These are phyloP conservation scores for Dactylellina parvicollis DNA, from an alignment of 2,329 filamentous ascomycete species.

Conservation along the genomic window DNA sequence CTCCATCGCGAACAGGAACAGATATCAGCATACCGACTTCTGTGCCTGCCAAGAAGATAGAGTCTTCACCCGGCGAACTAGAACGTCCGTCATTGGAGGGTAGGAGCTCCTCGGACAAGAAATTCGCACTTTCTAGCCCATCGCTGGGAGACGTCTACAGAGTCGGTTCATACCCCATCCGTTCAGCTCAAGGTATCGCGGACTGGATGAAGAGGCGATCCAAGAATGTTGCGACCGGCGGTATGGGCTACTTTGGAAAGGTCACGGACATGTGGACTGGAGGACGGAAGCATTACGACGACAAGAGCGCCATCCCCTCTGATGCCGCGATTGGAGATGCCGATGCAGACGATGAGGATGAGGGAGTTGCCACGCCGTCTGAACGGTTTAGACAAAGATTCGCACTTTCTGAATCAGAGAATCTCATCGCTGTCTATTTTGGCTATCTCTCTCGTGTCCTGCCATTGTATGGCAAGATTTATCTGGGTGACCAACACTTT, in stretches of 20 bases:
- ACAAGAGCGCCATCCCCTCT: conserved; percentile 61
- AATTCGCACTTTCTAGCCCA: conserved; percentile 62
- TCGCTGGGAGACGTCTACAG: conserved; percentile 70
- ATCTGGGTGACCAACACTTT: conserved; percentile 85
- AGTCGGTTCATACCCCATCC: conserved; percentile 78
- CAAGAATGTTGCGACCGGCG: conserved; percentile 86
- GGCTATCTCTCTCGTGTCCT: conserved; percentile 89
- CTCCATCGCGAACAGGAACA: conserved; percentile 42
- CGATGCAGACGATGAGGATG: conserved; percentile 68
- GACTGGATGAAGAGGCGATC: conserved; percentile 82
- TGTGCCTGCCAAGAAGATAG: conserved; percentile 24
- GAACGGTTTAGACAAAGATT: conserved; percentile 92
- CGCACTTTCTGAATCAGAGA: conserved; percentile 83
- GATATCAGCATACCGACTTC: conserved; percentile 23
- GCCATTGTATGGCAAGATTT: conserved; percentile 95
- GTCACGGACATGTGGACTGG: conserved; percentile 98
- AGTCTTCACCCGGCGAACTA: conserved; percentile 38
- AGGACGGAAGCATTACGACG: conserved; percentile 81
- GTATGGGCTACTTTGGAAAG: conserved; percentile 95
- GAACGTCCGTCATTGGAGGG: conserved; percentile 34
- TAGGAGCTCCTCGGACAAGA: conserved; percentile 39
- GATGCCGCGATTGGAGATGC: conserved; percentile 66
- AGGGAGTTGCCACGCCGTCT: conserved; percentile 72
- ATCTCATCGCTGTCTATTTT: conserved; percentile 87
- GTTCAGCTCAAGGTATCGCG: conserved; percentile 83